These are phyloP conservation scores for Mycosphaerella arachidis DNA, from an alignment of 2,329 filamentous ascomycete genomes.

Conservation along the genomic window DNA sequence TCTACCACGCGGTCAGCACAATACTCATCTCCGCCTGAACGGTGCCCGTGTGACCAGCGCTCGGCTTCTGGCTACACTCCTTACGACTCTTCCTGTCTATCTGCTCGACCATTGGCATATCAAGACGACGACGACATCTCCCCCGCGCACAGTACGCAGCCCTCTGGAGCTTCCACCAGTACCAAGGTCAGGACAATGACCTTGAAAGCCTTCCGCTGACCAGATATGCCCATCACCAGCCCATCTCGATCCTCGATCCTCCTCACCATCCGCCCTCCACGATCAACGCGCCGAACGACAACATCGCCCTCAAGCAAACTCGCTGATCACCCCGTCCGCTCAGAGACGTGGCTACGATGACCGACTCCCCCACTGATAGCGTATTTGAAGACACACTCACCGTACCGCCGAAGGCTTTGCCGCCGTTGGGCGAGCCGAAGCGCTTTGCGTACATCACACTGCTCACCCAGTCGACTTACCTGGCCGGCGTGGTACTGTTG, in stretches of 20 bases:
- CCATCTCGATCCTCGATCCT: background rate
- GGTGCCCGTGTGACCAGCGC: background rate
- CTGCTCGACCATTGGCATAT: background rate
- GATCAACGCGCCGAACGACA: background rate
- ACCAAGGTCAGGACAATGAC: background rate
- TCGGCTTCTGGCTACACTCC: background rate
- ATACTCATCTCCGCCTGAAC: background rate
- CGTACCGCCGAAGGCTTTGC: background rate
- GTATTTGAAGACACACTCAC: background rate
- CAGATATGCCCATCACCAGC: background rate
- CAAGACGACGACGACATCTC: background rate
- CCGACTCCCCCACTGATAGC: background rate
- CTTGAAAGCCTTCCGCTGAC: background rate
- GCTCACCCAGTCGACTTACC: conserved; percentile 47
- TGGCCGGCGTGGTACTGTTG: conserved; percentile 49
- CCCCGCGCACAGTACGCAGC: background rate
- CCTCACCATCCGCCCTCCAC: background rate
- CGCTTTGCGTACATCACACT: conserved; percentile 46
- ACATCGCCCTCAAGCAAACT: background rate
- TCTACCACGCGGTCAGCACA: background rate
- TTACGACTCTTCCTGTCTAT: background rate
- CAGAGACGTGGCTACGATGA: background rate
- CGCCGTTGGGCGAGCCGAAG: background rate
- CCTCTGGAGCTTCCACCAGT: background rate
- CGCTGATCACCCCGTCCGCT: background rate